Base-by-base conservation (phyloP, 768 basidiomycete genomes). In the Termitomyces sp. region DNA sequence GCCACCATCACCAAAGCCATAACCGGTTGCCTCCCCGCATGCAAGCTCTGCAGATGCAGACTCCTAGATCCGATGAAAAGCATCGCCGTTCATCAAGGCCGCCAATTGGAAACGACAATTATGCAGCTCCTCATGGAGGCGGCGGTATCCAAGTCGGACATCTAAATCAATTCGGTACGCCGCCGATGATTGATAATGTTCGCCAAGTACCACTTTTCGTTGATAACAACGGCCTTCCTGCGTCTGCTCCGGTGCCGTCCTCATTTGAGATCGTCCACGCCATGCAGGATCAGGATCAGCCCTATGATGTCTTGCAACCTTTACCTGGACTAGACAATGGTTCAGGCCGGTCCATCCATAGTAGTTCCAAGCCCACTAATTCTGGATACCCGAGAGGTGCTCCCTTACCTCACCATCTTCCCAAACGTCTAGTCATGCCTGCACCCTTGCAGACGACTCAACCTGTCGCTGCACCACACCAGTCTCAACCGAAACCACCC, bases 371-470 rank as follows among this genome's bases (percentile, higher is more conserved):
- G 32, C 61, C 67, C 13, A 60, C 58, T 18, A 56, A 60, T 43
- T 45, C 63, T 3, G 61, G 58, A 43, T 62, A 58, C 55, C 57
- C 57, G 28, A 62, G 53, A 32, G 59, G 48, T 20, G 49, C 57
- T 4, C 63, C 61, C 20, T 58, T 56, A 61, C 59, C 74, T 72
- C 65, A 58, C 38, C 64, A 84, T 68, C 64, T 84, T 44, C 88
- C 88, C 4, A 86, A 81, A 67, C 80, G 75, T 48, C 81, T 90
- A 28, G 82, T 90, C 44, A 90, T 90, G 88, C 88, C 88, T 47
- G 70, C 84, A 3, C 88, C 85, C 16, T 76, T 90, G 40, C 82
- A 84, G 65, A 70, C 60, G 49, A 70, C 53, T 38, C 58, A 66
- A 32, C 61, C 58, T 14, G 52, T 58, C 40, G 54, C 60, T 26